phyloP scores from a whole-genome alignment of 208 protist genomes.

The Vickermania ingenoplastis region DNA sequence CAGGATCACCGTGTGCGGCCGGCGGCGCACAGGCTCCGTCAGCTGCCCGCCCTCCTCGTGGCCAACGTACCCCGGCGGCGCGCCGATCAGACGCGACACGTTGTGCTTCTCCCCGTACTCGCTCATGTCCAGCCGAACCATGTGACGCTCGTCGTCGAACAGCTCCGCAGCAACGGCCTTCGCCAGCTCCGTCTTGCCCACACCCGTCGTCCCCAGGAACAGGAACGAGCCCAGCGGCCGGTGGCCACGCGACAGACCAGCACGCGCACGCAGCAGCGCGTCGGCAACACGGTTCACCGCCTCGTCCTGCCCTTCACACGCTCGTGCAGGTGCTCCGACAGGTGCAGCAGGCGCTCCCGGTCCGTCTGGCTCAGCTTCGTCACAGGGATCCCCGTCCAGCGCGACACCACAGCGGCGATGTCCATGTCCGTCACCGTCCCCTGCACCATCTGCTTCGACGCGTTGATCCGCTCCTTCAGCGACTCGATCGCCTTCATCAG shows the following conservation, averaged over 20 bases:
- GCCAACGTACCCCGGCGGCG: conserved; percentile 94
- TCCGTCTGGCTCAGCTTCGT: conserved; percentile 59
- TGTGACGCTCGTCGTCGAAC: conserved; percentile 91
- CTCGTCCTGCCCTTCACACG: conserved; percentile 89
- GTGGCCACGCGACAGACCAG: conserved; percentile 59
- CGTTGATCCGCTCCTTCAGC: conserved; percentile 61
- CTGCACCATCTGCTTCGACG: conserved; percentile 51
- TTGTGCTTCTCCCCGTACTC: conserved; percentile 94
- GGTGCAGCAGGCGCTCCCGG: conserved; percentile 49
- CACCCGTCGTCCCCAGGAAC: conserved; percentile 89
- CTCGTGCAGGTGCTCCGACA: conserved; percentile 31
- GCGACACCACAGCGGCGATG: conserved; percentile 87
- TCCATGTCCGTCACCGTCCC: conserved; percentile 68
- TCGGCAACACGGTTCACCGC: conserved; percentile 87
- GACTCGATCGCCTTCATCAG: conserved; percentile 76
- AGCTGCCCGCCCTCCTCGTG: conserved; percentile 94
- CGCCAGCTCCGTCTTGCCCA: conserved; percentile 89
- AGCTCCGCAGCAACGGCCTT: conserved; percentile 88
- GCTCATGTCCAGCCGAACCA: conserved; percentile 95
- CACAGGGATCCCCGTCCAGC: conserved; percentile 95
- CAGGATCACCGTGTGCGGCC: conserved; percentile 91
- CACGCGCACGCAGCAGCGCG: conserved; percentile 85
- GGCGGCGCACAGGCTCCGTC: conserved; percentile 91
- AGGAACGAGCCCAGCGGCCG: conserved; percentile 87
- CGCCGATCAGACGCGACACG: conserved; percentile 90